These are phyloP conservation scores for Pyricularia sp. DNA, from an alignment of 2,329 filamentous ascomycete species.

Conservation along the genomic window DNA sequence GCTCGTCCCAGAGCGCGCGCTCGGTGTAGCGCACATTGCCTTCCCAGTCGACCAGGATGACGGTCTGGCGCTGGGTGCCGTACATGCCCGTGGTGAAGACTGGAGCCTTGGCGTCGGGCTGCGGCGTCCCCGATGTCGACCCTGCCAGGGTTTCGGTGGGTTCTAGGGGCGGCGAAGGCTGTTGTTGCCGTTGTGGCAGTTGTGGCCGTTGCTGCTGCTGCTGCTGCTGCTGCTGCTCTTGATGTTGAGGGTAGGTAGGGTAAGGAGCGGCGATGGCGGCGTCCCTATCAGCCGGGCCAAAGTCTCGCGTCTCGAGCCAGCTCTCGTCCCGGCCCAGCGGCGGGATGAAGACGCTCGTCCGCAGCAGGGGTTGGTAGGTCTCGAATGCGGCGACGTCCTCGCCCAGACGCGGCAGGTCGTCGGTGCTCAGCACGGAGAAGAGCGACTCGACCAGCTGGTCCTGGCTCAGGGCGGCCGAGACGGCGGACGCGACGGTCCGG, in stretches of 20 bases:
- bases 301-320: conserved; percentile 25
- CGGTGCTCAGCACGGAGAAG: conserved; percentile 40
- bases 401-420: conserved; percentile 35
- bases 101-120: not conserved
- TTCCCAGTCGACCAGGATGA: conserved; percentile 49
- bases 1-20: conserved; percentile 44
- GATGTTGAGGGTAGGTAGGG: conserved; percentile 18
- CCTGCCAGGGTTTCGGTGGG: not conserved
- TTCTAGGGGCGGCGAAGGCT: not conserved
- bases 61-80: conserved; percentile 51
- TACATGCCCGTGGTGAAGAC: conserved; percentile 45
- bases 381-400: conserved; percentile 33
- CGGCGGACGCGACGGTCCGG: conserved; percentile 27
- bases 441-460: conserved; percentile 36
- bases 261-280: conserved; percentile 16
- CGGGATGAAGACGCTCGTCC: conserved; percentile 49
- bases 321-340: conserved; percentile 37
- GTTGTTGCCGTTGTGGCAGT: not conserved
- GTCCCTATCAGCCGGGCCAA: conserved; percentile 8
- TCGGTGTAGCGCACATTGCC: conserved; percentile 48
- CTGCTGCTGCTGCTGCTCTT: conserved; percentile 15
- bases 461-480: conserved; percentile 18
- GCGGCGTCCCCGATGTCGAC: not conserved
- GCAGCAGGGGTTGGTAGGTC: conserved; percentile 38
- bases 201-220: not conserved